Base-by-base conservation (phyloP, 306 rosid genomes). In the Glycine tomentella region DNA sequence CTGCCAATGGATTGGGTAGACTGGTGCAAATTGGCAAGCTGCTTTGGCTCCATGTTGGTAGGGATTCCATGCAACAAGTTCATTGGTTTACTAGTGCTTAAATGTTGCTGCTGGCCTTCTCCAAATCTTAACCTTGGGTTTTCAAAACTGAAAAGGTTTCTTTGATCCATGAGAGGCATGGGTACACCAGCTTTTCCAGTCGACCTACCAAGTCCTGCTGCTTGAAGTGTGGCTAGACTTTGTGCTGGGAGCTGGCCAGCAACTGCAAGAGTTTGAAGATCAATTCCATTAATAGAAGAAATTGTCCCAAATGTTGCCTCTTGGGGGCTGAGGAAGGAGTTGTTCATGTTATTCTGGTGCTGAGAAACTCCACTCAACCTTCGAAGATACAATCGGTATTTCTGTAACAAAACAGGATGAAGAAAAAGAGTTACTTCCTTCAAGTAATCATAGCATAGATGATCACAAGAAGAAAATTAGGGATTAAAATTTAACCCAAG, bases 131-230 rank as follows among this genome's bases (percentile, higher is more conserved):
- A 64, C 84, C 97, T 96, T 5, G 97, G 98, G 74, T 86, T 92
- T 84, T 96, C 98, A 72, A 96, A 96, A 87, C 98, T 96, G 83
- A 96, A 96, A 77, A 93, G 76, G 88, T 93, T 96, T 85, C 99
- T 89, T 76, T 96, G 99, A 76, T 96, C 97, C 71, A 85, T 90
- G 17, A 92, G 87, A 12, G 99, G 93, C 88, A 95, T 86, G 17
- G 92, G 86, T 44, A 90, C 59, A 50, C 91, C 90, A 4, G 95
- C 33, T 85, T 92, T 93, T 49, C 86, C 50, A 38, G 90, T 72
- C 61, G 99, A 69, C 86, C 97, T 84, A 72, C 93, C 92, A 6
- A 95, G 91, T 78, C 99, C 99, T 0, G 96, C 93, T 5, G 96
- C 98, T 87, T 95, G 99, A 78, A 91, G 93, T 33, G 99, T 93